phyloP scores from a whole-genome alignment of 352 stramenopile genomes.

The Plasmopara halstedii region DNA sequence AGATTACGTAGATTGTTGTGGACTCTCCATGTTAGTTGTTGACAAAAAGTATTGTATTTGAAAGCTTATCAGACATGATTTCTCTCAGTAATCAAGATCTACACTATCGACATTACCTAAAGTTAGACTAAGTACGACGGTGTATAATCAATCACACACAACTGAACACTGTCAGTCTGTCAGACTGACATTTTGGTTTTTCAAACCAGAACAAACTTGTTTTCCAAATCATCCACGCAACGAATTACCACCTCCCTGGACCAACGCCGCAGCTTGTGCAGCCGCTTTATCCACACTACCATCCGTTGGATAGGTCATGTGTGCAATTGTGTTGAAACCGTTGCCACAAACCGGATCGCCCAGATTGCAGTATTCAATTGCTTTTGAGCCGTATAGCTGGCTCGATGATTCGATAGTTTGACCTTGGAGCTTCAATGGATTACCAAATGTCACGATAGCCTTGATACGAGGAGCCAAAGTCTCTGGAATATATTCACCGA shows the following conservation, averaged over 20 bases:
- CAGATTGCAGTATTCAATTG: slow-evolving; percentile 19
- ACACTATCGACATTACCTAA: no score
- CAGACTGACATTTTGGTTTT: no score
- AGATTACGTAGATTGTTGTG: no score
- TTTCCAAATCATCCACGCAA: background rate
- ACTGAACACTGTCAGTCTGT: no score
- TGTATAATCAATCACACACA: no score
- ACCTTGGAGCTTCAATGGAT: slow-evolving; percentile 18
- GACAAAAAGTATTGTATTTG: no score
- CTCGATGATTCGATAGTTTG: slow-evolving; percentile 17
- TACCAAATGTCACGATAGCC: slow-evolving; percentile 25
- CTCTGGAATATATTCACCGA: slow-evolving; percentile 11
- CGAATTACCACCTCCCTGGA: background rate
- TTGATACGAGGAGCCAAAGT: slow-evolving; percentile 18
- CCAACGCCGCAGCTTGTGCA: slow-evolving; percentile 7
- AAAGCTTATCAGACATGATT: no score
- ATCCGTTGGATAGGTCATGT: slow-evolving; percentile 18
- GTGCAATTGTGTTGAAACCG: slow-evolving; percentile 18
- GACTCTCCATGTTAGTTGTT: no score
- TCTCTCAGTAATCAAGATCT: no score
- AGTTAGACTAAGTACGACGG: no score
- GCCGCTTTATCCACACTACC: slow-evolving; percentile 17
- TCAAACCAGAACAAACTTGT: no score
- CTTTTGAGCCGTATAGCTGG: slow-evolving; percentile 15
- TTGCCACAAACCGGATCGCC: slow-evolving; percentile 18